phyloP scores from a whole-genome alignment of 2,329 filamentous ascomycete species.

The Ilyonectria robusta region DNA sequence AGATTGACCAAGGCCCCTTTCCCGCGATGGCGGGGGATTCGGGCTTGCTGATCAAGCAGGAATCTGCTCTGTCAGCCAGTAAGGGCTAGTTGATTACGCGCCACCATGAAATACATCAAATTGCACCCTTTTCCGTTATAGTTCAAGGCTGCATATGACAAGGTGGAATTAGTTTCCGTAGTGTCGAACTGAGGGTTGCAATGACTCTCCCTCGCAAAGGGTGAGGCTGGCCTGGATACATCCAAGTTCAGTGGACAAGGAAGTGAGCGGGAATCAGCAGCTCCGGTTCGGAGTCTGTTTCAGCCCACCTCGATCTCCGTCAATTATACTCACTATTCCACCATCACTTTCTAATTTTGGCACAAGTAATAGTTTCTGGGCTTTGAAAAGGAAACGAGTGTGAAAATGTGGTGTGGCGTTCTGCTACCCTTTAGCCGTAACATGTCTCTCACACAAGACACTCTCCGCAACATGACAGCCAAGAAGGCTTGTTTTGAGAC shows the following conservation, averaged over 20 bases:
- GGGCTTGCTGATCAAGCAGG: conserved; percentile 17
- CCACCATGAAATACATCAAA: neutral
- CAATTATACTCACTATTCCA: neutral
- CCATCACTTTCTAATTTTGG: neutral
- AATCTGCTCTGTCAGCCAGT: neutral
- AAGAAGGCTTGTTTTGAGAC: neutral
- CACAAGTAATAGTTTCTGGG: neutral
- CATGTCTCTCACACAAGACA: neutral
- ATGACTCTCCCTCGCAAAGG: neutral
- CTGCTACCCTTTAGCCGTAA: too few species aligned
- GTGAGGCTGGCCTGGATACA: neutral
- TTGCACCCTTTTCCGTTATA: neutral
- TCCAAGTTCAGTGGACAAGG: neutral
- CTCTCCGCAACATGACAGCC: neutral
- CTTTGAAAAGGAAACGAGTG: neutral
- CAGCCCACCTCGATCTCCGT: neutral
- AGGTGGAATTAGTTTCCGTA: neutral
- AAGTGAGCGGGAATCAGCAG: neutral
- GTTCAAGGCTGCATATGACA: neutral
- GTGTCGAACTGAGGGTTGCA: neutral
- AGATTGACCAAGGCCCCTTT: neutral
- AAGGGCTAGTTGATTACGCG: neutral
- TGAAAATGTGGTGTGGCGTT: too few species aligned
- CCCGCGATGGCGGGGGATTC: neutral
- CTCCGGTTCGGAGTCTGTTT: neutral